Conservation (phyloP, 163 green algal genomes). For the Coccomyxa subellipsoidea region DNA sequence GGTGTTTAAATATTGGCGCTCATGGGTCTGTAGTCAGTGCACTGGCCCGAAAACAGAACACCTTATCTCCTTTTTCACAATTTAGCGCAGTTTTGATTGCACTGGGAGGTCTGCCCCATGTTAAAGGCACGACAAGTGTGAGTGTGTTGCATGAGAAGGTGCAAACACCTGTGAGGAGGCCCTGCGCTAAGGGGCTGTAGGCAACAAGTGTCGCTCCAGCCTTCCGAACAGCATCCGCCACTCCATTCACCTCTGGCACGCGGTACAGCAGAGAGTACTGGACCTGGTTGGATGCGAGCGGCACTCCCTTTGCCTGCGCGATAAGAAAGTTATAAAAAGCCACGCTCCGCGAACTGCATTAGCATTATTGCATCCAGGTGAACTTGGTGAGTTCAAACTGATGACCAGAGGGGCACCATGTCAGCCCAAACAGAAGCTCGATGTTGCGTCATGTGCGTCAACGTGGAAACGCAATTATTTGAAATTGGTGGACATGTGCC, state of each 20-base stretch:
- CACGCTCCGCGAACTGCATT: not conserved
- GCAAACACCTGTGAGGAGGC: conserved; percentile 71
- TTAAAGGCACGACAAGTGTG: not conserved
- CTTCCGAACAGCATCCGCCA: conserved; percentile 82
- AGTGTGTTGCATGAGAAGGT: not conserved
- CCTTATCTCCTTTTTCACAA: too few species aligned
- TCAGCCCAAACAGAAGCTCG: too few species aligned
- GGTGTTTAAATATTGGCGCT: too few species aligned
- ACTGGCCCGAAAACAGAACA: too few species aligned
- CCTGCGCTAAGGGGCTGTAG: conserved; percentile 78
- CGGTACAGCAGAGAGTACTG: conserved; percentile 94
- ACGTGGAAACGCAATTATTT: too few species aligned
- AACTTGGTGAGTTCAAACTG: too few species aligned
- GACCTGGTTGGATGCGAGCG: conserved; percentile 90
- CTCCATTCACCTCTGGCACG: conserved; percentile 82
- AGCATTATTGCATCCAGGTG: too few species aligned
- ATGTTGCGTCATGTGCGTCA: too few species aligned
- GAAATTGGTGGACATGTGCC: too few species aligned
- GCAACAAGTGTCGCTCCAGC: conserved; percentile 80
- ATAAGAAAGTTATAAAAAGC: not conserved
- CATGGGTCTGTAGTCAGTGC: too few species aligned
- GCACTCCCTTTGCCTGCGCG: conserved; percentile 27
- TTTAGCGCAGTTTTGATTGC: not conserved
- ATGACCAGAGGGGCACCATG: too few species aligned
- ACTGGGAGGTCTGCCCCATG: too few species aligned